Base-by-base conservation (phyloP, 1,139 yeast species). In the Debaryomyces subglobosus region DNA sequence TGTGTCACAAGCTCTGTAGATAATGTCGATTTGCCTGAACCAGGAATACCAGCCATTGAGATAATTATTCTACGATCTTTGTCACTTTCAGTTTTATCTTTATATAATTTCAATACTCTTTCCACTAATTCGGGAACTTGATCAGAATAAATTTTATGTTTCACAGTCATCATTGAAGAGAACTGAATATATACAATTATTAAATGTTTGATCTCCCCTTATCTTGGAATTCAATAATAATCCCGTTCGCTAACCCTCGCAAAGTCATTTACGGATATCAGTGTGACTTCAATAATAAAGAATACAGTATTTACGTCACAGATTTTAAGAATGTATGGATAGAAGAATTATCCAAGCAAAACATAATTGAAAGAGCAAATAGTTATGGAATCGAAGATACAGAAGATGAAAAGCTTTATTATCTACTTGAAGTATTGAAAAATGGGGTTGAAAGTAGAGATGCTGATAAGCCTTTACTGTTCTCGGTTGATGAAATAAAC, bases 21-120 rank as follows among this genome's bases (percentile, higher is more conserved):
- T 39, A 85, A 63, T 0, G 96, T 87, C 2, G 91, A 79, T 61
- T 89, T 89, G 0, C 96, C 96, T 1, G 92, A 82, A 3, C 96
- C 96, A 0, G 96, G 96, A 0, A 84, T 77, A 0, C 96, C 96
- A 4, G 85, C 85, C 15, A 89, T 59, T 0, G 86, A 71, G 6
- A 89, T 72, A 10, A 84, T 53, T 1, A 82, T 63, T 48, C 90
- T 44, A 32, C 39, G 42, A n/a, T 30, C 37, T 12, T 33, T 27
- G 32, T 46, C 29, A 15, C 37, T 16, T n/a, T 38, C 33, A 3
- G 23, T 38, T 41, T 50, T 50, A n/a, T 13, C 13, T 9, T 38
- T 33, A 29, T 51, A 49, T 18, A 50, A 35, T 38, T 45, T 35
- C 13, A 42, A 29, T 6, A 46, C 46, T 43, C 55, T 48, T 29